phyloP scores from a whole-genome alignment of 176 grass and related monocot species.

The Juncus inflexus region DNA sequence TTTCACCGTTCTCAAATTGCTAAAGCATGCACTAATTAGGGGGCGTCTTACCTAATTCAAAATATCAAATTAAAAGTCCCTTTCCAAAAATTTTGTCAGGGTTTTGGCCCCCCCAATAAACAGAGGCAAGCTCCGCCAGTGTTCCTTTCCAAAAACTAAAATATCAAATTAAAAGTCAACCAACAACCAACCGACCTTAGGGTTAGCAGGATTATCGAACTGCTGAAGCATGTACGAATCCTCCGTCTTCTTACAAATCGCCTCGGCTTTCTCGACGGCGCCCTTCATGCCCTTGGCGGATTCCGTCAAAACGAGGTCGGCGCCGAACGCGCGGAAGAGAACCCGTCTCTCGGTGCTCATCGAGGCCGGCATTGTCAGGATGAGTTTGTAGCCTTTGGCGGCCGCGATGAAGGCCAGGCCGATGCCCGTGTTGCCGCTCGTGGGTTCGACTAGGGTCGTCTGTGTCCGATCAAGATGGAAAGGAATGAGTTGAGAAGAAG shows the following conservation, averaged over 20 bases:
- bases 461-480: neutral
- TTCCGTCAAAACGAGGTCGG: conserved; percentile 82
- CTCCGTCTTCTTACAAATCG: conserved; percentile 80
- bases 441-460: conserved; percentile 87
- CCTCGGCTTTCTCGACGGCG: conserved; percentile 77
- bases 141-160: too few relatives aligned
- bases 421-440: conserved; percentile 94
- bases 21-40: too few relatives aligned
- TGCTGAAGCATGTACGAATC: conserved; percentile 90
- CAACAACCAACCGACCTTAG: conserved; percentile 42
- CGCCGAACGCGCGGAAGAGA: conserved; percentile 85
- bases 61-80: neutral
- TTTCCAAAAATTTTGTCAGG: too few relatives aligned
- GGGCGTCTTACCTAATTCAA: neutral
- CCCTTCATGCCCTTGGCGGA: conserved; percentile 95
- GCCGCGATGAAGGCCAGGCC: conserved; percentile 97
- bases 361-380: conserved; percentile 85
- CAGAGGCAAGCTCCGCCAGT: too few relatives aligned
- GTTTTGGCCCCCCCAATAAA: too few relatives aligned
- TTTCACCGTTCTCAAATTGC: too few relatives aligned
- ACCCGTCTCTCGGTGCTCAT: conserved; percentile 97
- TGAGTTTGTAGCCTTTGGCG: conserved; percentile 82
- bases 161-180: neutral
- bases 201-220: conserved; percentile 95
- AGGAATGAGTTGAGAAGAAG: too few relatives aligned